phyloP scores from a whole-genome alignment of 2,329 filamentous ascomycete species.

The Bipolaris cookei region DNA sequence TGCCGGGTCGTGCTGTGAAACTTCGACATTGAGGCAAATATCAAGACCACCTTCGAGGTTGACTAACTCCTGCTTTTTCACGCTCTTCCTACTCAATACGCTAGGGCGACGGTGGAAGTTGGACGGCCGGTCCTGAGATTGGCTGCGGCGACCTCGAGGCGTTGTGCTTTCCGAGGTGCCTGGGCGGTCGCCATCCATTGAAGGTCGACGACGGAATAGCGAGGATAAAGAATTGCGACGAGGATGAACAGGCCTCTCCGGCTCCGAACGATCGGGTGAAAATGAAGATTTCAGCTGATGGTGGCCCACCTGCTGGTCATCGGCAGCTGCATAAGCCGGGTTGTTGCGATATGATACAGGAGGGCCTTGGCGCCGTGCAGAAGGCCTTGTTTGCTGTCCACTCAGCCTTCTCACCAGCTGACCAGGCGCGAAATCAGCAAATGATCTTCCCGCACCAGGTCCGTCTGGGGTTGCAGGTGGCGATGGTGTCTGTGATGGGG shows the following conservation, averaged over 20 bases:
- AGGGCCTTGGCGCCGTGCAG: constrained; percentile 39
- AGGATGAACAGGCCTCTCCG: constrained; percentile 36
- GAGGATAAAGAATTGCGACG: constrained; percentile 45
- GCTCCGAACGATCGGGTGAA: constrained; percentile 42
- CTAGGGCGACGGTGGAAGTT: constrained; percentile 56
- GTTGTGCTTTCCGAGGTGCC: constrained; percentile 37
- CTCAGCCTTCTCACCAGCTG: constrained; percentile 53
- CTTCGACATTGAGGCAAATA: constrained; percentile 86
- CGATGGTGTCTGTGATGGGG: constrained; percentile 70
- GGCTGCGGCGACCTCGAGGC: constrained; percentile 20
- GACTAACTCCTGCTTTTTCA: constrained; percentile 54
- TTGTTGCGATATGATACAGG: constrained; percentile 50
- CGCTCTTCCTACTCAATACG: constrained; percentile 50
- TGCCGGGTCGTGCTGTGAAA: constrained; percentile 81
- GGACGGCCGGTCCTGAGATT: constrained; percentile 42
- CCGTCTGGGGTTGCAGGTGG: constrained; percentile 40
- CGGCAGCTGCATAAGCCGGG: constrained; percentile 42
- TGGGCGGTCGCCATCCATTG: constrained; percentile 36
- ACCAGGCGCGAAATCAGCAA: constrained; percentile 49
- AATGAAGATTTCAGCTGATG: constrained; percentile 44
- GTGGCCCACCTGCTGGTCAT: constrained; percentile 35
- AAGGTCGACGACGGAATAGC: constrained; percentile 44
- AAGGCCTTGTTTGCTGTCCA: constrained; percentile 32
- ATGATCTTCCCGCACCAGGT: constrained; percentile 33
- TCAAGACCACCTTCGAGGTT: constrained; percentile 85